phyloP scores from a whole-genome alignment of 2,329 filamentous ascomycete genomes.

The Penicillium hordei region DNA sequence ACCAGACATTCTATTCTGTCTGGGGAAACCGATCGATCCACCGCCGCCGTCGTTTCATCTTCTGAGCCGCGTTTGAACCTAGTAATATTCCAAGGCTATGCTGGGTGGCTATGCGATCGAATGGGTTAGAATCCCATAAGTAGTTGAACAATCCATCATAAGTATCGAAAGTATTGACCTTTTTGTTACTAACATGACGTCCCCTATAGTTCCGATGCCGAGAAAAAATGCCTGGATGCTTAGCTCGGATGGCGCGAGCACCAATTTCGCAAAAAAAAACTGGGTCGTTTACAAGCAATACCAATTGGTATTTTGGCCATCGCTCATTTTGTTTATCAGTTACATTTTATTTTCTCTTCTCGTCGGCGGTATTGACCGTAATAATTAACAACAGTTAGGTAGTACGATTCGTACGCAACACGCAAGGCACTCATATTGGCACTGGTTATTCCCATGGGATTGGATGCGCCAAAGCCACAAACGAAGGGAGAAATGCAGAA shows the following conservation, averaged over 20 bases:
- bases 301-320: neutral
- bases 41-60: constrained; percentile 13
- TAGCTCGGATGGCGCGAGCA: constrained; percentile 8
- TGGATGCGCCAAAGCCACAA: neutral
- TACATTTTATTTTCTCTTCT: neutral
- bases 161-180: neutral
- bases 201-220: neutral
- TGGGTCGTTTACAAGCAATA: neutral
- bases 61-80: constrained; percentile 12
- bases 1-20: constrained; percentile 3
- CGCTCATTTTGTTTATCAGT: neutral
- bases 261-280: neutral
- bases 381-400: neutral
- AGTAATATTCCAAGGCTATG: constrained; percentile 7
- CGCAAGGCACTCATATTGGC: constrained; percentile 1
- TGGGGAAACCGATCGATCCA: constrained; percentile 10
- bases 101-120: constrained; percentile 2
- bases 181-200: neutral
- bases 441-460: neutral
- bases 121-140: neutral
- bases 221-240: constrained; percentile 1
- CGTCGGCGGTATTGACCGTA: neutral
- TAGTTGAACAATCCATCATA: neutral
- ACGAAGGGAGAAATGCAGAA: neutral
- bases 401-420: neutral